phyloP scores from a whole-genome alignment of 116 monocot species.

The Phalaenopsis hybrid region DNA sequence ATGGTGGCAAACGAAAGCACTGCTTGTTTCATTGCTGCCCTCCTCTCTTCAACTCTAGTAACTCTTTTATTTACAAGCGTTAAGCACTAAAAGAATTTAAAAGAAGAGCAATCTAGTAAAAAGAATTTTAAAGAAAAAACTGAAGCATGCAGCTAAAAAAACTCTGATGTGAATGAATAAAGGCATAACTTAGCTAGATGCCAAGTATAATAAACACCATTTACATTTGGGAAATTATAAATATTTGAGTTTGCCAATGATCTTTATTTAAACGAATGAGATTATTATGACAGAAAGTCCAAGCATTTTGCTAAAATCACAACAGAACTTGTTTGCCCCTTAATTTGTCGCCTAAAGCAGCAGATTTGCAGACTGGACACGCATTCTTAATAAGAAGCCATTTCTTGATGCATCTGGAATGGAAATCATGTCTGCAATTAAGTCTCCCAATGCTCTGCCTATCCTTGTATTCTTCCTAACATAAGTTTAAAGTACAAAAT shows the following conservation, averaged over 20 bases:
- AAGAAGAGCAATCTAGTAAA: neutral
- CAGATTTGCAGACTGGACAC: constrained; percentile 81
- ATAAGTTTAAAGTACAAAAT: constrained; percentile 1
- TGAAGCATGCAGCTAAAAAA: neutral
- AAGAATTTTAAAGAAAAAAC: neutral
- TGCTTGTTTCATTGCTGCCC: no score
- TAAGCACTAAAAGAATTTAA: neutral
- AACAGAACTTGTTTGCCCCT: constrained; percentile 15
- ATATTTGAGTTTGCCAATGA: neutral
- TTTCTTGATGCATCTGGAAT: constrained; percentile 57
- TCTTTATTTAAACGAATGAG: constrained; percentile 1
- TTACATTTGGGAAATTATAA: neutral
- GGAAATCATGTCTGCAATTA: constrained; percentile 65
- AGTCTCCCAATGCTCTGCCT: constrained; percentile 48
- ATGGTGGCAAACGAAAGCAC: no score
- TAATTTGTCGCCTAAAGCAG: constrained; percentile 20
- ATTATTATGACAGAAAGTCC: constrained; percentile 2
- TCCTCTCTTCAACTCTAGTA: no score
- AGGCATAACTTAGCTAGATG: no score
- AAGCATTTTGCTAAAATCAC: neutral
- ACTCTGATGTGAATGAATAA: no score
- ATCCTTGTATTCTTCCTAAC: constrained; percentile 65
- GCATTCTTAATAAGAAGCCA: constrained; percentile 72
- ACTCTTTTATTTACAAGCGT: no score
- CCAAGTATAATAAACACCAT: neutral